Percentiles rank a stretch among this genome's conserved stretches.
phyloP scores from a whole-genome alignment of 106 monocot genomes.

The Alisma plantagoaquatica region DNA sequence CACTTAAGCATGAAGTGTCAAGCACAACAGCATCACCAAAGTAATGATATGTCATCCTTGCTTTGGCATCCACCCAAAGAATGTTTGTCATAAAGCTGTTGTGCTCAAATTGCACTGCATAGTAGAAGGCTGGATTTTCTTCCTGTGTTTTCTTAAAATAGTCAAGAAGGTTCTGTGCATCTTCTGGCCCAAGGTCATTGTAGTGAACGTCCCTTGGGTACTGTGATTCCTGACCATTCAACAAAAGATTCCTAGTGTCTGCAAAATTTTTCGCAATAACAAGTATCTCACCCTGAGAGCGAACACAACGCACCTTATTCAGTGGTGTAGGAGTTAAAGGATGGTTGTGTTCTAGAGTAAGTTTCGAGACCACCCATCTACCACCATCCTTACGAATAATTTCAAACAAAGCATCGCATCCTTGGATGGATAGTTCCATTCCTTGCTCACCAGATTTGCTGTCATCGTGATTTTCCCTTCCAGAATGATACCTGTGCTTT shows the following conservation, averaged over 20 bases:
- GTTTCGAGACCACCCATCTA: conserved; percentile 9
- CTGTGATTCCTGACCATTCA: conserved; percentile 3
- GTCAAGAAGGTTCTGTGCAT: no score
- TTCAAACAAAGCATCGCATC: conserved; percentile 11
- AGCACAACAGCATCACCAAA: no score
- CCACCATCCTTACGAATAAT: conserved; percentile 7
- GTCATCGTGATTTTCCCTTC: not conserved
- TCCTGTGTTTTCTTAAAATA: no score
- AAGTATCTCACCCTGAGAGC: conserved; percentile 13
- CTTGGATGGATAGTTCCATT: not conserved
- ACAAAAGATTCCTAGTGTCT: conserved; percentile 7
- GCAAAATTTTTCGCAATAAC: conserved; percentile 13
- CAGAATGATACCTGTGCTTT: conserved; percentile 8
- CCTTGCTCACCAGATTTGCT: not conserved
- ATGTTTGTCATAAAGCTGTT: no score
- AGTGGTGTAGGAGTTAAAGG: not conserved
- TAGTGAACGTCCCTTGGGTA: conserved; percentile 8
- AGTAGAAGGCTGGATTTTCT: no score
- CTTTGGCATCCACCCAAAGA: no score
- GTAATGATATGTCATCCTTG: no score
- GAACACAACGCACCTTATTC: conserved; percentile 5
- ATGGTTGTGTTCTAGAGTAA: conserved; percentile 5
- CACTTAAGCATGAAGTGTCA: no score
- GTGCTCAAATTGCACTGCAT: no score
- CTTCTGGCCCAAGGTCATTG: conserved; percentile 13